Evolutionary conservation across 192 early-diverging fungal species (phyloP).

Genomic region (Podila clonocystis): DNA sequence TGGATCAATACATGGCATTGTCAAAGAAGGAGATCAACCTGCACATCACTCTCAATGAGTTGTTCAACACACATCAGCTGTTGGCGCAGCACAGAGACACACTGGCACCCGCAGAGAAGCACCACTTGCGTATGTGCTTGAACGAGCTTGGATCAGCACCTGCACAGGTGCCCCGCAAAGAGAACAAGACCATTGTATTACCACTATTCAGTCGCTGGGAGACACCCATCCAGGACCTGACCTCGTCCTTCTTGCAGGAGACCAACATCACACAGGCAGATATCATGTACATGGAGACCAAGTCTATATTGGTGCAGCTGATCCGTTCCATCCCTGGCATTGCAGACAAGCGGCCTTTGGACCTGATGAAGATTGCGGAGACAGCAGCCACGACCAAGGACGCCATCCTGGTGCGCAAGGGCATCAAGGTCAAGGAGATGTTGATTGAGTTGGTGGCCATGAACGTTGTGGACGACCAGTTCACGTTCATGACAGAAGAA

Average conservation of each 20-base stretch:
- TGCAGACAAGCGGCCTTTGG: slow-evolving; percentile 57
- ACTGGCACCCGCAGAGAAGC: slow-evolving; percentile 81
- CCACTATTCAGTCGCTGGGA: slow-evolving; percentile 88
- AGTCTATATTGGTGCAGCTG: slow-evolving; percentile 92
- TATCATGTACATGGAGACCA: slow-evolving; percentile 95
- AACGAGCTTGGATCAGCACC: slow-evolving; percentile 81
- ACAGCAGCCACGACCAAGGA: slow-evolving; percentile 90
- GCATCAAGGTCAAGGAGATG: slow-evolving; percentile 97
- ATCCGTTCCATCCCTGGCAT: slow-evolving; percentile 89
- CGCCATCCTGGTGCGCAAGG: slow-evolving; percentile 89
- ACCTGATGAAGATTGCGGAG: slow-evolving; percentile 82
- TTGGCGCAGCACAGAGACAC: slow-evolving; percentile 85
- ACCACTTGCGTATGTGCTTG: slow-evolving; percentile 81
- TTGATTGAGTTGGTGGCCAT: slow-evolving; percentile 84
- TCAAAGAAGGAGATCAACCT: slow-evolving; percentile 92
- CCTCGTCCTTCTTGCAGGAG: slow-evolving; percentile 77
- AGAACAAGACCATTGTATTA: slow-evolving; percentile 78
- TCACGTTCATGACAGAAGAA: slow-evolving; percentile 88
- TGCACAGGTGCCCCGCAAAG: slow-evolving; percentile 79
- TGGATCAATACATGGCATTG: slow-evolving; percentile 97
- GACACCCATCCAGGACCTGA: slow-evolving; percentile 76
- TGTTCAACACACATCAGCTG: slow-evolving; percentile 91
- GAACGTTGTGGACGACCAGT: slow-evolving; percentile 84
- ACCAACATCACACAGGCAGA: slow-evolving; percentile 93
- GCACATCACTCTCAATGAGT: slow-evolving; percentile 93